Evolutionary conservation across 2,329 filamentous ascomycete species (phyloP), one percentile per base, ranked within the genome.

Genomic region (Chalaropsis thielavioides): DNA sequence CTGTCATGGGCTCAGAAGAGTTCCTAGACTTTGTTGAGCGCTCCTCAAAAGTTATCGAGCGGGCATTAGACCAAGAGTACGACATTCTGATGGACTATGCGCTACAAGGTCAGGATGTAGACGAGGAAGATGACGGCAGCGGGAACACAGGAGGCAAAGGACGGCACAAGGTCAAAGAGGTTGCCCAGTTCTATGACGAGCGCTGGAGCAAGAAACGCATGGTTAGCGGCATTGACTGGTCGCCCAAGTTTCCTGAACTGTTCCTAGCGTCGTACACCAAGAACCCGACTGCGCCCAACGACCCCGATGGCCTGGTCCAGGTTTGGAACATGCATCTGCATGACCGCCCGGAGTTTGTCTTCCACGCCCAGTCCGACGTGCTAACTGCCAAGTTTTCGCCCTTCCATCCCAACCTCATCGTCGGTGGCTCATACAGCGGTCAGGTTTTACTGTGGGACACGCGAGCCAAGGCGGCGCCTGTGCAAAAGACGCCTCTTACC

Each of bases 381-480:
- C 81, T 99, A 15, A 89, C 92, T 0, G 94, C 94, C 69, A 95
- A 94, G 70, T 99, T 99, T 76, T 97, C 94, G n/a, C 94, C 94
- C 0, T 96, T 96, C 73, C 94, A 99, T 74, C 92, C 92, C 3
- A 96, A 96, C 70, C 81, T 99, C 64, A 95, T 99, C 71, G 85
- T 99, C 68, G 94, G 94, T 68, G 95, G 95, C 61, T 92, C 92
- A 43, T 99, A 99, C 76, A 95, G 90, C 67, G 94, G 94, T 6
- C 95, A 99, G 75, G 90, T 99, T 17, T 83, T 97, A 59, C 82
- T 99, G 19, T 99, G 94, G 94, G 95, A 99, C 73, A 99, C 91
- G 11, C 87, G 94, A 68, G 89, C 90, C 63, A 90, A 89, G 71
- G 89, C 91, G 19, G 85, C 87, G 19, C 92, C 95, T 0, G 91